Evolutionary conservation across 2,329 filamentous ascomycete genomes (phyloP).

Genomic region (Penicillium brevicompactum): DNA sequence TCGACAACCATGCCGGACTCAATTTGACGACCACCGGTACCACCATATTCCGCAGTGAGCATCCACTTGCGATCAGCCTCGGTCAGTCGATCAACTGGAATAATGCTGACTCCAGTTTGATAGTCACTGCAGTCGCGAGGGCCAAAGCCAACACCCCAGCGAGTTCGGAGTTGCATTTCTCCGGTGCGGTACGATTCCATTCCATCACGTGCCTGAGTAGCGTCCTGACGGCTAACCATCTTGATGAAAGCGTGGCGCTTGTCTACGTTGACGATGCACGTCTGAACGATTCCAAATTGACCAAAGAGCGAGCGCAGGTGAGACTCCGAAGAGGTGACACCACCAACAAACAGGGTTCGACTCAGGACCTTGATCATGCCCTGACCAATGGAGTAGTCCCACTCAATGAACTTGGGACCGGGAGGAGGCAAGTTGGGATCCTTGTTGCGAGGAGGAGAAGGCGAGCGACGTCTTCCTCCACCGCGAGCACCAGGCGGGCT

Average conservation of each 20-base stretch:
- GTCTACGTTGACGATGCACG: conserved; percentile 96
- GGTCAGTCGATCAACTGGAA: conserved; percentile 88
- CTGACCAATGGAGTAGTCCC: conserved; percentile 71
- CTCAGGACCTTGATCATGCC: conserved; percentile 90
- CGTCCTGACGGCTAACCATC: conserved; percentile 89
- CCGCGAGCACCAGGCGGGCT: conserved; percentile 67
- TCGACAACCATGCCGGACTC: conserved; percentile 86
- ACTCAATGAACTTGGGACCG: conserved; percentile 75
- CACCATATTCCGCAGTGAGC: conserved; percentile 87
- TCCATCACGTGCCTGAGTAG: conserved; percentile 77
- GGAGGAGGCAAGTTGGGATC: conserved; percentile 47
- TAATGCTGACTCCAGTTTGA: conserved; percentile 84
- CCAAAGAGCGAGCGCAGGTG: conserved; percentile 81
- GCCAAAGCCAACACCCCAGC: conserved; percentile 97
- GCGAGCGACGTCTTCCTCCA: conserved; percentile 59
- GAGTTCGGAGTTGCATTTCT: conserved; percentile 77
- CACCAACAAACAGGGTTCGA: conserved; percentile 93
- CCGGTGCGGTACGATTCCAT: conserved; percentile 79
- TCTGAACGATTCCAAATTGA: conserved; percentile 85
- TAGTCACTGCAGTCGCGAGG: conserved; percentile 98
- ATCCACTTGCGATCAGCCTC: conserved; percentile 98
- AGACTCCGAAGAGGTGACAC: conserved; percentile 81
- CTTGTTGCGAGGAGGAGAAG: conserved; percentile 54
- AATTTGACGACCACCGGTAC: conserved; percentile 81
- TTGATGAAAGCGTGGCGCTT: conserved; percentile 99